Evolutionary conservation across 768 basidiomycete genomes (phyloP), one percentile per base, ranked within the genome.

Genomic region (Gloeophyllum trabeum): DNA sequence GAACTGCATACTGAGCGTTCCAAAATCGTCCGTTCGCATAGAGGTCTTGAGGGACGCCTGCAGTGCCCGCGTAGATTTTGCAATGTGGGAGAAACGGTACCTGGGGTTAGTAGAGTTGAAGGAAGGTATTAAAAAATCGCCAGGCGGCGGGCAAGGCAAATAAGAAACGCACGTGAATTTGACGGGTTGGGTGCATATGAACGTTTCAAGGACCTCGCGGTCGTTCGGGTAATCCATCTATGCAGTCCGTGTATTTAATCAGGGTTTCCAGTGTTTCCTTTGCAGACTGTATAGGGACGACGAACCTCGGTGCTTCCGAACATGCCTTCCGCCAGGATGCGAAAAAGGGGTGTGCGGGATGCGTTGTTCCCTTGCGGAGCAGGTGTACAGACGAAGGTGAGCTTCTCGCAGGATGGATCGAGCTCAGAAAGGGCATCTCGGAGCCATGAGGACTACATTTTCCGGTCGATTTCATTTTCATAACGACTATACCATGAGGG

Each of bases 171-270:
- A n/a, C 91, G 79, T 86, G 58, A 87, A 88, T 25, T 65, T 69
- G 24, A 91, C 70, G 5, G 64, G 61, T 25, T 68, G 64, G 7
- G 59, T 65, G 57, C 93, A 97, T 46, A 94, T 87, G 51, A 96
- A 91, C 0, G 79, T 76, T 59, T 96, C 91, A 23, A 97, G 70
- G 0, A 98, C 86, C 39, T 96, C 91, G 38, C 74, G 71, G 53
- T 94, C 91, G 51, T 88, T 91, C 3, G 91, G 91, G 48, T 93
- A 98, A 61, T 99, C 93, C 80, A 97, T 88, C 90, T 93, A 51
- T n/a, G n/a, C n/a, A n/a, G n/a, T n/a, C n/a, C n/a, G n/a, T n/a
- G n/a, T n/a, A n/a, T n/a, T n/a, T n/a, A n/a, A n/a, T n/a, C n/a
- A n/a, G n/a, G n/a, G n/a, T n/a, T n/a, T n/a, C n/a, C n/a, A n/a